phyloP scores from a whole-genome alignment of 257 asterid genomes.

The Handroanthus guayacan region DNA sequence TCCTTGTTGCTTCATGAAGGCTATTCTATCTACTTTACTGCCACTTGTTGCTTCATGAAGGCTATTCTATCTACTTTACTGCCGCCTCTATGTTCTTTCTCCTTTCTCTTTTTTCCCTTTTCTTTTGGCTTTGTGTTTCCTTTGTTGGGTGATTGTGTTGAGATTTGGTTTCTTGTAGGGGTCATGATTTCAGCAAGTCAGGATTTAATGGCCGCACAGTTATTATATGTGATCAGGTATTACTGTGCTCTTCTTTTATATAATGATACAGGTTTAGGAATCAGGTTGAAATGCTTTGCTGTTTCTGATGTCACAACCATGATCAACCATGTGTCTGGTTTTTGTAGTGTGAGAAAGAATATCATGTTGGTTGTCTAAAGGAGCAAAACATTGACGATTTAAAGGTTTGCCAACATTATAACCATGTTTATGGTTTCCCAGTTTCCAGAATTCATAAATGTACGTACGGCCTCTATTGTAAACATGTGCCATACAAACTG shows the following conservation, averaged over 20 bases:
- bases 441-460: constrained; percentile 16
- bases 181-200: constrained; percentile 64
- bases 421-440: background rate
- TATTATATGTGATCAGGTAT: constrained; percentile 93
- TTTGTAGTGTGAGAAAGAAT: constrained; percentile 89
- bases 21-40: background rate
- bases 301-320: constrained; percentile 26
- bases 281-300: constrained; percentile 21
- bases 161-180: constrained; percentile 55
- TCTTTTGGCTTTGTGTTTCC: background rate
- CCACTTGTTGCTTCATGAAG: constrained; percentile 8
- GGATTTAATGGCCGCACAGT: constrained; percentile 75
- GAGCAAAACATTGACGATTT: constrained; percentile 72
- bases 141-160: constrained; percentile 25
- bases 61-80: constrained; percentile 1
- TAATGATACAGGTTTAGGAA: constrained; percentile 16
- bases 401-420: constrained; percentile 52
- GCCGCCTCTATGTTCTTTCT: background rate
- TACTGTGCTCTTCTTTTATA: constrained; percentile 1
- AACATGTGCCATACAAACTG: constrained; percentile 28
- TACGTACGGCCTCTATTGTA: constrained; percentile 16
- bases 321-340: constrained; percentile 19
- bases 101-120: background rate
- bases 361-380: constrained; percentile 86
- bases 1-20: constrained; percentile 12